Evolutionary conservation across 345 rosid species (phyloP).

Genomic region (Cardamine chenopodiifolia): DNA sequence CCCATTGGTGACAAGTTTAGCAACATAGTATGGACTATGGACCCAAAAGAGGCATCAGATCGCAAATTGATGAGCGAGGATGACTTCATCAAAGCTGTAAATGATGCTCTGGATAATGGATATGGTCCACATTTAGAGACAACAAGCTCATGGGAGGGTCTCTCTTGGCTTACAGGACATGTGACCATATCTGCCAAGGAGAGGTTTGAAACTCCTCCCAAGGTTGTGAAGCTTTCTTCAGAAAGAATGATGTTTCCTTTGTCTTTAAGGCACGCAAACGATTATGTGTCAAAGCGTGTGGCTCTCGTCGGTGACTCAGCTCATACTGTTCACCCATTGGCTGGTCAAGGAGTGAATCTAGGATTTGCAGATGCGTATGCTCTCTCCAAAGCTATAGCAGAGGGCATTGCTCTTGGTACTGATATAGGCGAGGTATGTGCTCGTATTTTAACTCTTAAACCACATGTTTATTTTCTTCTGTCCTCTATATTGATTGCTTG

Average conservation of each 20-base stretch:
- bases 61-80: constrained; percentile 70
- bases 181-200: constrained; percentile 51
- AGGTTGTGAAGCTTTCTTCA: constrained; percentile 73
- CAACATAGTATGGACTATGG: constrained; percentile 97
- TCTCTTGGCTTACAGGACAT: constrained; percentile 66
- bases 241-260: constrained; percentile 85
- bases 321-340: constrained; percentile 92
- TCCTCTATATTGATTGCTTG: not conserved
- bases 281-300: constrained; percentile 66
- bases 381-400: constrained; percentile 70
- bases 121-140: constrained; percentile 81
- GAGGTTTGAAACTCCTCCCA: constrained; percentile 77
- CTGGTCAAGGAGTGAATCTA: constrained; percentile 97
- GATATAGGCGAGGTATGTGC: constrained; percentile 83
- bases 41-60: constrained; percentile 68
- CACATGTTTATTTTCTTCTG: not conserved
- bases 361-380: constrained; percentile 85
- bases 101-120: constrained; percentile 81
- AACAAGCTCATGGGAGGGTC: constrained; percentile 48
- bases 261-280: constrained; percentile 75
- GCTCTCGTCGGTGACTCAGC: constrained; percentile 94
- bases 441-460: not conserved
- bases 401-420: constrained; percentile 78
- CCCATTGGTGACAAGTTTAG: constrained; percentile 86
- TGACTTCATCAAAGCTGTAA: constrained; percentile 73